phyloP scores from a whole-genome alignment of 1,284 basidiomycete genomes.

The Tylopilus sp. region DNA sequence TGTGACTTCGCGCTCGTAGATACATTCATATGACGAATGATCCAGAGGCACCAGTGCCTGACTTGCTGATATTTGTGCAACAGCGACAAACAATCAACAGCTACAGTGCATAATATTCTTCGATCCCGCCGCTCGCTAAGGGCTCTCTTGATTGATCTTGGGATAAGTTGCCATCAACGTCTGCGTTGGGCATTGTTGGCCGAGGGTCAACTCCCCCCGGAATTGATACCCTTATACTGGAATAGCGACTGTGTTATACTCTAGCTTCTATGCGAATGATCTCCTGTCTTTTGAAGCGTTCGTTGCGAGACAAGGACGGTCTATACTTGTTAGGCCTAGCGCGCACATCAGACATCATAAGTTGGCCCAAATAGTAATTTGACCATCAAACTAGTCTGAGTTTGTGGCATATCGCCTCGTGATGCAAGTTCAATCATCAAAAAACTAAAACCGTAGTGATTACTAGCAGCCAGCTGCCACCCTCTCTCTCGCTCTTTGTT shows the following conservation, averaged over 20 bases:
- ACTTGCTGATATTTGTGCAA: not conserved
- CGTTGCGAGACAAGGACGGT: too few species aligned
- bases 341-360: too few species aligned
- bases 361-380: not conserved
- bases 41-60: not conserved
- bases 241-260: not conserved
- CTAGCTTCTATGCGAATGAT: not conserved
- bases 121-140: not conserved
- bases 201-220: not conserved
- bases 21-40: conserved; percentile 26
- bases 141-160: too few species aligned
- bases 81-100: not conserved
- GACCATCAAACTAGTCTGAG: not conserved
- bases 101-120: not conserved
- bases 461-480: not conserved
- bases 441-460: not conserved
- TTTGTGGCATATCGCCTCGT: not conserved
- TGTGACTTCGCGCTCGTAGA: conserved; percentile 15
- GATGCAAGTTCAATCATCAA: not conserved
- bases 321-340: too few species aligned
- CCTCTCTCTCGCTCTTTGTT: conserved; percentile 8
- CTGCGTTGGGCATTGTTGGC: not conserved
- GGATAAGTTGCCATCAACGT: not conserved
- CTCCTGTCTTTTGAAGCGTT: too few species aligned
- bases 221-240: not conserved